These are phyloP conservation scores for Chlamydomonas eustigma DNA, from an alignment of 139 green algal genomes.

Conservation along the genomic window DNA sequence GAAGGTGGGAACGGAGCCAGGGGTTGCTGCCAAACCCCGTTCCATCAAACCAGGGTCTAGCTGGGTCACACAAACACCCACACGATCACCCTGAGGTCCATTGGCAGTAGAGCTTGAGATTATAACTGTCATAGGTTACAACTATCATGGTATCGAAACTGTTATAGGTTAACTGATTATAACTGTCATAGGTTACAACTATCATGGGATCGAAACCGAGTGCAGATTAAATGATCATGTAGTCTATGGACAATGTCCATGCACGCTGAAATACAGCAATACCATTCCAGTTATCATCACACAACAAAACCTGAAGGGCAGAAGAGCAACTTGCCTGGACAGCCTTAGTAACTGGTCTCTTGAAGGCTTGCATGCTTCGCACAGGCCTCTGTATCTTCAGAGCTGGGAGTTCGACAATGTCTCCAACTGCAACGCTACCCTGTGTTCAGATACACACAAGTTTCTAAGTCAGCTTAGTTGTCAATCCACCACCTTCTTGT, in stretches of 20 bases:
- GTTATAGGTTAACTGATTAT: too few relatives aligned
- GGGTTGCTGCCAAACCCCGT: constrained; percentile 67
- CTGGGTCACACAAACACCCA: constrained; percentile 83
- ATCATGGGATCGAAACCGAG: too few relatives aligned
- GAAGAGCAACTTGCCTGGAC: neutral
- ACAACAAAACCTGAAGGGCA: neutral
- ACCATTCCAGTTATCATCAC: too few relatives aligned
- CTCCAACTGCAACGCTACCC: constrained; percentile 55
- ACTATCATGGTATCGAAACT: too few relatives aligned
- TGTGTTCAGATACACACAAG: constrained; percentile 15
- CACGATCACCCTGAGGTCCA: constrained; percentile 64
- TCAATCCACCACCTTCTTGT: too few relatives aligned
- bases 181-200: too few relatives aligned
- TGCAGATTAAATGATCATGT: too few relatives aligned
- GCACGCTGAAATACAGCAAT: too few relatives aligned
- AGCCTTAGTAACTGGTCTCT: constrained; percentile 45
- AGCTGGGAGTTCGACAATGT: constrained; percentile 80
- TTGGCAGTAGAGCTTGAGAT: too few relatives aligned
- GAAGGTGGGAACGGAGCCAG: constrained; percentile 72
- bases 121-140: too few relatives aligned
- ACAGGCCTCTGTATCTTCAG: constrained; percentile 57
- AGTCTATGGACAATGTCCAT: too few relatives aligned
- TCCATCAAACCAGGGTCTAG: constrained; percentile 81
- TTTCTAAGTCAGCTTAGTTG: too few relatives aligned
- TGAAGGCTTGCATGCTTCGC: constrained; percentile 92